phyloP scores from a whole-genome alignment of 805 yeast genomes.

The Saccharomycopsis sp. region DNA sequence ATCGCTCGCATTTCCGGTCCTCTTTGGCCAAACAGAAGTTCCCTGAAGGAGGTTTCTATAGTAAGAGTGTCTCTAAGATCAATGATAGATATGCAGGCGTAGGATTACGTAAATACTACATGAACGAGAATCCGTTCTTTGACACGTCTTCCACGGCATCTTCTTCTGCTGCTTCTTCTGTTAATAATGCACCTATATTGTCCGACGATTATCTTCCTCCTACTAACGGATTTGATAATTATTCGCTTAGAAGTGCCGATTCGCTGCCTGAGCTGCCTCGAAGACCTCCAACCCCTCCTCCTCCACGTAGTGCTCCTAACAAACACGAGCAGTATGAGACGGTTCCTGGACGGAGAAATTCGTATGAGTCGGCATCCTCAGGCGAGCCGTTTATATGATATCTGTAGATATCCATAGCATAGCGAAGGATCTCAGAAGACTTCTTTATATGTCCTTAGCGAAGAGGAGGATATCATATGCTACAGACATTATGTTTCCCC shows the following conservation, averaged over 20 bases:
- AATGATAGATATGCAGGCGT: conserved; percentile 10
- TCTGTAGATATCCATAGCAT: too few species aligned
- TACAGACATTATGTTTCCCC: too few species aligned
- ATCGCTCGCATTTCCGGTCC: background rate
- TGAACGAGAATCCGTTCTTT: conserved; percentile 10
- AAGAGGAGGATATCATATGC: too few species aligned
- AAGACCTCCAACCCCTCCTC: conserved; percentile 14
- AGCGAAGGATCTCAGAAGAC: too few species aligned
- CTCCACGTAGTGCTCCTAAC: conserved; percentile 12
- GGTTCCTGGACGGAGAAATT: conserved; percentile 4
- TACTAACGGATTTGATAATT: background rate
- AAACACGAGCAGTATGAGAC: background rate
- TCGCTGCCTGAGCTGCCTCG: background rate
- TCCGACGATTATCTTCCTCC: background rate
- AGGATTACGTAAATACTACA: conserved; percentile 18
- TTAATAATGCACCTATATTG: background rate
- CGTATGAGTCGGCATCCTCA: conserved; percentile 13
- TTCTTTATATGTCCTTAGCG: too few species aligned
- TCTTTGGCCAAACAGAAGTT: background rate
- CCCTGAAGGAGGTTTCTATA: background rate
- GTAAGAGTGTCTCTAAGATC: background rate
- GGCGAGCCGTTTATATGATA: conserved; percentile 11
- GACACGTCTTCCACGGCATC: background rate
- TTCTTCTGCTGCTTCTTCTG: background rate
- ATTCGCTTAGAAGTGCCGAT: background rate